Evolutionary conservation across 2,329 filamentous ascomycete genomes (phyloP), one percentile per base, ranked within the genome.

Genomic region (Penicillium oxalicum): DNA sequence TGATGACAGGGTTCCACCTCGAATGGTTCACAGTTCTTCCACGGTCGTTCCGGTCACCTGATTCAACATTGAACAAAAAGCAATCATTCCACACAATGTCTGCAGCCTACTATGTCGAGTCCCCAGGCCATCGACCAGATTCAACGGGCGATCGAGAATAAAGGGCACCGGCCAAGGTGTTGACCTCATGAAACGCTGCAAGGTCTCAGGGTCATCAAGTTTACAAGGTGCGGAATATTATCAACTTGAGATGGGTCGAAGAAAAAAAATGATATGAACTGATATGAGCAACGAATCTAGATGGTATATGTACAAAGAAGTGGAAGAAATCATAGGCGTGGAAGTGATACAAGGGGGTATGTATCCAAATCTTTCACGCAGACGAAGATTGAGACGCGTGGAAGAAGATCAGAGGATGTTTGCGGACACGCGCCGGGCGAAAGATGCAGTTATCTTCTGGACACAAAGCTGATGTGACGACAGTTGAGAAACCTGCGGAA

Each of bases 231-330:
- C 36, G 34, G 28, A 32, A 38, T 18, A 18, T 18, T 18, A 18
- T 18, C 18, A 18, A 18, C 18, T 18, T 18, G 18, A 18, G 2
- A 18, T 18, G 18, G 18, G 18, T 18, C 18, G 9, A 43, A 47
- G 37, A 40, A 45, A 50, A 40, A 51, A 46, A 49, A 42, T 18
- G 18, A 18, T 18, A 18, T 18, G 18, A 18, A 18, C 42, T 35
- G 41, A 52, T 60, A 54, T 57, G 43, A 53, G 59, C 57, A 51
- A 37, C 25, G 47, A 52, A 11, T 43, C 47, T 40, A 50, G 11
- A 33, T 56, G 56, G 57, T 60, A 58, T 60, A 61, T 61, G 57
- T 61, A 60, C 59, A 61, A 25, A 53, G 53, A 60, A 58, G 40
- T 38, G 45, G 49, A 56, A 50, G 34, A 34, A 47, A 52, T 12